These are phyloP conservation scores for Diplodia scrobiculata DNA, from an alignment of 2,329 filamentous ascomycete species.

Conservation along the genomic window DNA sequence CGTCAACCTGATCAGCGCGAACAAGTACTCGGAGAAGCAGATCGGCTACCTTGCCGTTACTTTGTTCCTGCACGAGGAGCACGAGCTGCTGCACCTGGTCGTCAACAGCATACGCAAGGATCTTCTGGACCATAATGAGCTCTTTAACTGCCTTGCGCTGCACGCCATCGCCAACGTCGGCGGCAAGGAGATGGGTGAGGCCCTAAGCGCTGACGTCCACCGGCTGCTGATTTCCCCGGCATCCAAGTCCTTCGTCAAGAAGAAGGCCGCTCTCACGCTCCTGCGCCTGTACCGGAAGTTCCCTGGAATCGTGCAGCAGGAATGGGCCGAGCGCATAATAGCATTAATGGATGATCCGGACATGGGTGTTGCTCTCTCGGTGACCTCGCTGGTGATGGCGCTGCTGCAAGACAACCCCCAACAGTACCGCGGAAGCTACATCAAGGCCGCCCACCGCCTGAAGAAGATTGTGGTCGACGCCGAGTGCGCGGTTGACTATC, in stretches of 20 bases:
- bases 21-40: slow-evolving; percentile 98
- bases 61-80: slow-evolving; percentile 93
- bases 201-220: slow-evolving; percentile 87
- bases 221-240: slow-evolving; percentile 91
- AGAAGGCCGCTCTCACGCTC: slow-evolving; percentile 93
- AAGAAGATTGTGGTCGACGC: slow-evolving; percentile 89
- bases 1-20: slow-evolving; percentile 94
- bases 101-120: slow-evolving; percentile 99
- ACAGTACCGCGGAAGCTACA: slow-evolving; percentile 89
- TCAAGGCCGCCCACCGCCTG: slow-evolving; percentile 85
- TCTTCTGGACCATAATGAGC: slow-evolving; percentile 87
- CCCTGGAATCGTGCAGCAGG: slow-evolving; percentile 87
- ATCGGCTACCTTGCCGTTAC: slow-evolving; percentile 98
- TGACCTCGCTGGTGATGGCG: slow-evolving; percentile 93
- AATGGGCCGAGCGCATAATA: slow-evolving; percentile 97
- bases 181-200: slow-evolving; percentile 94
- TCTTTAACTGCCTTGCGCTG: slow-evolving; percentile 94
- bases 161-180: slow-evolving; percentile 99
- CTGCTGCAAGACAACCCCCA: slow-evolving; percentile 92
- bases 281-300: slow-evolving; percentile 93
- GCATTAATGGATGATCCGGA: slow-evolving; percentile 98
- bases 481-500: slow-evolving; percentile 85
- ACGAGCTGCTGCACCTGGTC: slow-evolving; percentile 92
- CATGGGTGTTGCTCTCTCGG: slow-evolving; percentile 89
- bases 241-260: slow-evolving; percentile 98